These are phyloP conservation scores for Calonectria henricotiae DNA, from an alignment of 2,329 filamentous ascomycete species.

Conservation along the genomic window DNA sequence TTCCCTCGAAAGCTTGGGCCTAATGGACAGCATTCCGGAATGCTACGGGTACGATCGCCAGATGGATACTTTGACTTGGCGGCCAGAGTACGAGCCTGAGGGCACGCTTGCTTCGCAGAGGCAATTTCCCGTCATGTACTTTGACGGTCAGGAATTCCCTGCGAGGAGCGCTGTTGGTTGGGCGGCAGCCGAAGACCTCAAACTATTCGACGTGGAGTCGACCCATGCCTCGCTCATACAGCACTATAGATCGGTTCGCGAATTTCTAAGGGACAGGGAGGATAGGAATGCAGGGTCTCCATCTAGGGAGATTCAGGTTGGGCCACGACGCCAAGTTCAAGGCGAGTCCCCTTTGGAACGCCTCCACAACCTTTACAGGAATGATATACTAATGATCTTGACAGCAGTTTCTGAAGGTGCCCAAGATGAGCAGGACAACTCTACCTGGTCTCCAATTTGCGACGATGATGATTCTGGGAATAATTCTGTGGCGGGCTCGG, in stretches of 20 bases:
- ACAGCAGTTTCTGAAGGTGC: not conserved
- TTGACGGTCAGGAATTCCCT: slow-evolving; percentile 16
- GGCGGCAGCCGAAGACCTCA: slow-evolving; percentile 17
- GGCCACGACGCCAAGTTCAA: not conserved
- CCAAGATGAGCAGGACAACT: not conserved
- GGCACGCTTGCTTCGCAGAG: not conserved
- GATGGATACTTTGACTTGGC: slow-evolving; percentile 2
- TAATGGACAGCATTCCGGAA: slow-evolving; percentile 25
- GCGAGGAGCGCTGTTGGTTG: slow-evolving; percentile 15
- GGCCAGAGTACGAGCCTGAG: not conserved
- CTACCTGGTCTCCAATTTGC: not conserved
- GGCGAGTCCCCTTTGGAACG: not conserved
- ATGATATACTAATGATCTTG: not conserved
- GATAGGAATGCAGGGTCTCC: not conserved
- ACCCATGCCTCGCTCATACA: slow-evolving; percentile 4
- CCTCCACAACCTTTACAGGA: not conserved
- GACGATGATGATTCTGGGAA: not conserved
- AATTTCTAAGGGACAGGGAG: slow-evolving; percentile 5
- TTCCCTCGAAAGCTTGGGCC: slow-evolving; percentile 24
- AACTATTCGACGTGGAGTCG: not conserved
- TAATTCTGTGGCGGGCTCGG: not conserved
- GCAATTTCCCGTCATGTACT: slow-evolving; percentile 20
- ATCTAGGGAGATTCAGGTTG: slow-evolving; percentile 4
- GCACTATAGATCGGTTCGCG: slow-evolving; percentile 9
- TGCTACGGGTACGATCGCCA: slow-evolving; percentile 25